Conservation (phyloP, 306 rosid species). For the Dalbergia oliveri region DNA sequence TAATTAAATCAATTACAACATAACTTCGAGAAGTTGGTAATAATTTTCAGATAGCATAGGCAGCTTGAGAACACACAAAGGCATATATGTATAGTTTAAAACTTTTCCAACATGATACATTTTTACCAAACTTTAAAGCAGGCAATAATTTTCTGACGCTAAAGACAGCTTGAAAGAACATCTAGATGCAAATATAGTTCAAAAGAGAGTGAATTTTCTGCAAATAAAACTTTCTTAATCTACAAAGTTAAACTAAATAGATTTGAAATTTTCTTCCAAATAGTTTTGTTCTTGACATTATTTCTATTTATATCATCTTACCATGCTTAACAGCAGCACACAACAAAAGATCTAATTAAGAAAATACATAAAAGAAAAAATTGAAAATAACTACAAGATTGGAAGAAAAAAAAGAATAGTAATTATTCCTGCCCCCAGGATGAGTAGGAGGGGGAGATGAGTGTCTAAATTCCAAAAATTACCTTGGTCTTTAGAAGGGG, state of each 20-base stretch:
- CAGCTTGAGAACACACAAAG: constrained; percentile 24
- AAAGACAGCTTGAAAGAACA: constrained; percentile 8
- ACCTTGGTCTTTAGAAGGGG: constrained; percentile 84
- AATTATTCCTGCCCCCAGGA: constrained; percentile 4
- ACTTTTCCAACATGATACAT: neutral
- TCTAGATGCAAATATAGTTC: constrained; percentile 23
- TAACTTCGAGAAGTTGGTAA: constrained; percentile 23
- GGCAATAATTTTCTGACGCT: constrained; percentile 21
- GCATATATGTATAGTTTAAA: constrained; percentile 12
- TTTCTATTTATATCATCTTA: constrained; percentile 15
- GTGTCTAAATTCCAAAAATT: constrained; percentile 38
- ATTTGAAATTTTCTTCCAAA: constrained; percentile 23
- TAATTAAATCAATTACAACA: constrained; percentile 26
- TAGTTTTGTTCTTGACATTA: neutral
- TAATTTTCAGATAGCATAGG: constrained; percentile 10
- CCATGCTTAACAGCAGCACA: constrained; percentile 9
- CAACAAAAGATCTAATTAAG: constrained; percentile 3
- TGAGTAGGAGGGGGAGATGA: neutral
- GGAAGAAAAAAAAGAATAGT: constrained; percentile 31
- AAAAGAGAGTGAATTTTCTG: neutral
- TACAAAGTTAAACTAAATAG: constrained; percentile 14
- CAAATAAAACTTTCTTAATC: neutral
- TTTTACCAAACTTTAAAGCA: neutral
- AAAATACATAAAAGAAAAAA: neutral
- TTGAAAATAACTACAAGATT: constrained; percentile 1